A percentile compares a stretch with the other conserved stretches of the same genome.
phyloP scores from a whole-genome alignment of 768 basidiomycete species.

The Termitomyces sp. region DNA sequence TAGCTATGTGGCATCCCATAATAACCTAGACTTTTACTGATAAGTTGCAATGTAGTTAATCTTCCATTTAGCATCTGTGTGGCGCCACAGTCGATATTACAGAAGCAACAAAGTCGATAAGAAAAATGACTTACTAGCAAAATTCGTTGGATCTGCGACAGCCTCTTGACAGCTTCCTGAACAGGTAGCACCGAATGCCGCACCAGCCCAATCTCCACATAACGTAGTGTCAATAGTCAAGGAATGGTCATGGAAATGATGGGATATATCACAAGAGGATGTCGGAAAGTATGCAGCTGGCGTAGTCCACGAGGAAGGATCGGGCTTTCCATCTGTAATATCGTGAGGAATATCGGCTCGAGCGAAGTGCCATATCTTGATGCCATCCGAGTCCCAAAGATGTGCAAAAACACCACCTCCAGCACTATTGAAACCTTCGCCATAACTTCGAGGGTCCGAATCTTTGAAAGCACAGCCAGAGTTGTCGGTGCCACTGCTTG shows the following conservation, averaged over 20 bases:
- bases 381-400: slow-evolving; percentile 46
- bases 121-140: slow-evolving; percentile 27
- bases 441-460: slow-evolving; percentile 34
- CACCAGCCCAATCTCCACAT: slow-evolving; percentile 48
- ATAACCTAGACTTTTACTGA: not conserved
- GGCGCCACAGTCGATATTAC: not conserved
- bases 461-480: slow-evolving; percentile 51
- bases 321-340: slow-evolving; percentile 40
- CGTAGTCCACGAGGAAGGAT: slow-evolving; percentile 46
- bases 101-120: not conserved
- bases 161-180: slow-evolving; percentile 42
- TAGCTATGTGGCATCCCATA: not conserved
- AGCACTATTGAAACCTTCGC: slow-evolving; percentile 39
- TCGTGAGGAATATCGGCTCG: slow-evolving; percentile 47
- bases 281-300: slow-evolving; percentile 52
- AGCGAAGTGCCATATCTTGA: slow-evolving; percentile 55
- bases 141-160: slow-evolving; percentile 59
- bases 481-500: slow-evolving; percentile 35
- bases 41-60: slow-evolving; percentile 38
- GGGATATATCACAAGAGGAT: slow-evolving; percentile 39
- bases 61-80: slow-evolving; percentile 51
- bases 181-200: slow-evolving; percentile 34
- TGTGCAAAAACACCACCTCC: slow-evolving; percentile 55
- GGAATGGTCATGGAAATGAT: slow-evolving; percentile 49
- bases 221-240: slow-evolving; percentile 45